Conservation (phyloP, 2,329 filamentous ascomycete species). For the Xylariomycetidae sp. region DNA sequence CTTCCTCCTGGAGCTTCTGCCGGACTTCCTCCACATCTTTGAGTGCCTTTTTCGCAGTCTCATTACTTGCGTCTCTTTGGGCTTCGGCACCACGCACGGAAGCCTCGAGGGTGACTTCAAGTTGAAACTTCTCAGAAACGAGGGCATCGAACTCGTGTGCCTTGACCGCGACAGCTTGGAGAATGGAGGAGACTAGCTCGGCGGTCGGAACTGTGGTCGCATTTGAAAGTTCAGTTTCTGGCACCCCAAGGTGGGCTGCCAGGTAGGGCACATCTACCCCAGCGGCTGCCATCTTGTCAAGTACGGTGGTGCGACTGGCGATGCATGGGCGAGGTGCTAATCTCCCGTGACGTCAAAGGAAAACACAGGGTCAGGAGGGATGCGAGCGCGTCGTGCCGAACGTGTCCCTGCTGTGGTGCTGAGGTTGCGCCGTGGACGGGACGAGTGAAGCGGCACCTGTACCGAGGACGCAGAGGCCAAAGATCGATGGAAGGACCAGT, state of each 20-base stretch:
- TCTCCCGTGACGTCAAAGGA: neutral
- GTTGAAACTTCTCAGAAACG: conserved; percentile 79
- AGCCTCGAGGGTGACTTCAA: conserved; percentile 91
- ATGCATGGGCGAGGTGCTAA: conserved; percentile 22
- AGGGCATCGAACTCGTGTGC: conserved; percentile 77
- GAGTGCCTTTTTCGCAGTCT: conserved; percentile 73
- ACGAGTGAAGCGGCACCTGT: too few relatives aligned
- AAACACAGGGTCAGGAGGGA: neutral
- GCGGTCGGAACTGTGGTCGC: conserved; percentile 64
- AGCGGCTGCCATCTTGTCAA: conserved; percentile 50
- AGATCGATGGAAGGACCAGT: too few relatives aligned
- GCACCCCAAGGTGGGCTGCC: conserved; percentile 63
- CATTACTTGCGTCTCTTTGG: conserved; percentile 75
- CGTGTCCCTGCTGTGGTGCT: neutral
- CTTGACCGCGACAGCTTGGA: conserved; percentile 69
- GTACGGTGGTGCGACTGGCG: conserved; percentile 10
- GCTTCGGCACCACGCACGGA: conserved; percentile 77
- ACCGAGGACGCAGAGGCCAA: too few relatives aligned
- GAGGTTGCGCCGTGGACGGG: conserved; percentile 1
- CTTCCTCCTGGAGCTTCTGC: conserved; percentile 75
- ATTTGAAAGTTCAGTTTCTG: conserved; percentile 55
- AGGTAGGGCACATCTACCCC: conserved; percentile 66
- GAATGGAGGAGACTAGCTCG: conserved; percentile 69
- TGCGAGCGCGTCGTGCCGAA: neutral
- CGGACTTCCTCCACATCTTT: conserved; percentile 78